These are phyloP conservation scores for Echria macrotheca DNA, from an alignment of 495 filamentous ascomycete species.

Conservation along the genomic window DNA sequence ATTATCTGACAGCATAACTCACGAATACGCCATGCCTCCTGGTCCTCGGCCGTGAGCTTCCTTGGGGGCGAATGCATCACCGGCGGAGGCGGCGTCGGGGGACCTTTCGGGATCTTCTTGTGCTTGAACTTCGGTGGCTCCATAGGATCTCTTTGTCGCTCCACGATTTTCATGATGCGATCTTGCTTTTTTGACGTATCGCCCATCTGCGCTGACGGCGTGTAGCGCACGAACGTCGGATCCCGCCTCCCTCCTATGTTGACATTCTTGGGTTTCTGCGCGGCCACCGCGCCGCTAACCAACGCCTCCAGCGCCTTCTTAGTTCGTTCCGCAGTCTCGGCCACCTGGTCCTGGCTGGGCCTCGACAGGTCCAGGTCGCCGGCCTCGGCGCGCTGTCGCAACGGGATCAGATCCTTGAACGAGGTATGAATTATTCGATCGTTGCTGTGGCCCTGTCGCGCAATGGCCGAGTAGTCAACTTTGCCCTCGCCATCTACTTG, in stretches of 20 bases:
- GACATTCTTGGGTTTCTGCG: conserved; percentile 95
- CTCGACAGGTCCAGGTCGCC: conserved; percentile 88
- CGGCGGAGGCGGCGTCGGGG: conserved; percentile 86
- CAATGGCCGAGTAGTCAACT: conserved; percentile 95
- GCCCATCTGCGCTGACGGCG: conserved; percentile 95
- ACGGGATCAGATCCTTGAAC: conserved; percentile 94
- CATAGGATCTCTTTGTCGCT: conserved; percentile 92
- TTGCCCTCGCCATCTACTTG: conserved; percentile 89
- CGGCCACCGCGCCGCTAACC: conserved; percentile 77
- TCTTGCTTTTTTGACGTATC: conserved; percentile 83
- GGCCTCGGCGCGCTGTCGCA: conserved; percentile 88
- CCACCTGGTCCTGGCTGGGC: conserved; percentile 78
- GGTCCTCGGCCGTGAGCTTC: conserved; percentile 94
- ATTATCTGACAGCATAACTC: not conserved
- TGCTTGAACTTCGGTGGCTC: conserved; percentile 98
- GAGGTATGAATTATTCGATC: conserved; percentile 84
- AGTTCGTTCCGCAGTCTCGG: conserved; percentile 77
- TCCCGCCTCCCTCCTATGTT: conserved; percentile 70
- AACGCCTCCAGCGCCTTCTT: conserved; percentile 75
- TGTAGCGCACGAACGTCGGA: conserved; percentile 92
- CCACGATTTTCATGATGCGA: conserved; percentile 97
- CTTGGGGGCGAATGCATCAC: conserved; percentile 93
- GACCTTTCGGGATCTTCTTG: conserved; percentile 95
- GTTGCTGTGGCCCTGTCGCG: conserved; percentile 78
- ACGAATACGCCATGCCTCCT: conserved; percentile 88